Base-by-base conservation (phyloP, 1,139 yeast genomes). In the Lodderomyces metapsilosis region DNA sequence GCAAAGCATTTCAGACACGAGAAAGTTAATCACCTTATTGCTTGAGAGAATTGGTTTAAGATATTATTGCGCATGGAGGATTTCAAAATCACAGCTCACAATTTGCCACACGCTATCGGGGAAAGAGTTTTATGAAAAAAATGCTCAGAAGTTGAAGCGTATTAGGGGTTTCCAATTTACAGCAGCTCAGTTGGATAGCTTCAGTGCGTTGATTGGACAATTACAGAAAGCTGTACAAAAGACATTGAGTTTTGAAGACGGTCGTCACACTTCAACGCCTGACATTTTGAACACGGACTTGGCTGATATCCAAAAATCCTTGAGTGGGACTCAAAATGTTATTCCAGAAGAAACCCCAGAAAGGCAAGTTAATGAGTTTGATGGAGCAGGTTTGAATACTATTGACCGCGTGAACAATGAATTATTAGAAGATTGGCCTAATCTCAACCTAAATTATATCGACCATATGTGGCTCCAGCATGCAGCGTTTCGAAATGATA, bases 21-120 rank as follows among this genome's bases (percentile, higher is more conserved):
- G 49, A 7, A 46, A 42, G 23, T 41, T 46, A 11, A 22, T 48
- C 10, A 31, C 39, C 10, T 43, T 35, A n/a, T 27, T 53, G 12
- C 43, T 58, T 35, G 49, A 53, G 21, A 51, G 49, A 32, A 50
- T 58, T 18, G 50, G 61, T 6, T 57, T 57, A 2, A 65, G 74
- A 42, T 80, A 78, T 51, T 75, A 74, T 40, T 78, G 76, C 51
- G 80, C 85, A 4, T 76, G 79, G 71, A 53, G 68, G 51, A 51
- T 63, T 5, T 50, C 61, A 20, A 63, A 62, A 41, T 62, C 66
- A 1, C 66, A 64, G 28, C 46, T 55, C 1, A 57, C 52, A 25
- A 39, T 64, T 27, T 46, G 62, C 28, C 52, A 53, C 18, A 44
- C 52, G 4, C 44, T 58, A 11, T 47, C 51, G 1, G 47, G 54